A percentile compares a stretch with the other conserved stretches of the same genome.
Conservation (phyloP, 2,329 filamentous ascomycete species). For the Apiospora hydei region DNA sequence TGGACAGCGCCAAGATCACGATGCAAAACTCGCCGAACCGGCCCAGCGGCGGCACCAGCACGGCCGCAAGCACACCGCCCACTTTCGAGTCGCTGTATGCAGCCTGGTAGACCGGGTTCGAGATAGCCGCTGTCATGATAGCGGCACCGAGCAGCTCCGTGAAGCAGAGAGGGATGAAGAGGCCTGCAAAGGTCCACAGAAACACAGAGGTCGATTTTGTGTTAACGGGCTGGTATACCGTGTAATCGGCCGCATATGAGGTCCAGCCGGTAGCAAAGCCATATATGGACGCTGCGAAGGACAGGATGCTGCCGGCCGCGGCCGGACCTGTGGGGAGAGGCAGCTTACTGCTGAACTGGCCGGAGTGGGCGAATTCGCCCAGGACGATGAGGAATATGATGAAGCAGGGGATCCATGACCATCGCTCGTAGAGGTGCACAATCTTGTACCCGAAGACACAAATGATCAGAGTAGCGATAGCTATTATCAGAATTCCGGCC, state of each 20-base stretch:
- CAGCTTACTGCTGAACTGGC: slow-evolving; percentile 63
- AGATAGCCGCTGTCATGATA: slow-evolving; percentile 67
- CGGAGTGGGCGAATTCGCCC: slow-evolving; percentile 71
- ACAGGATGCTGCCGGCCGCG: slow-evolving; percentile 69
- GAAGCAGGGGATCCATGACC: slow-evolving; percentile 75
- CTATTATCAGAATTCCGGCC: slow-evolving; percentile 78
- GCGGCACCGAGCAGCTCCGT: slow-evolving; percentile 77
- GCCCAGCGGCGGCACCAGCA: slow-evolving; percentile 69
- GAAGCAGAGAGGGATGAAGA: slow-evolving; percentile 76
- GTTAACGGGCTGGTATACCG: slow-evolving; percentile 74
- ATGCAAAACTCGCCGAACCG: slow-evolving; percentile 77
- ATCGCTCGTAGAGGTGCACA: slow-evolving; percentile 80
- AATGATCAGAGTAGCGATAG: slow-evolving; percentile 70
- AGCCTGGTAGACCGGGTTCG: slow-evolving; percentile 59
- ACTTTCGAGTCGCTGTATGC: slow-evolving; percentile 65
- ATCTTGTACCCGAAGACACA: slow-evolving; percentile 79
- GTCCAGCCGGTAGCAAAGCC: slow-evolving; percentile 79
- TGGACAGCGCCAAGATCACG: slow-evolving; percentile 69
- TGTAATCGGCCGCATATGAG: slow-evolving; percentile 79
- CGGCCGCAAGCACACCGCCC: slow-evolving; percentile 71
- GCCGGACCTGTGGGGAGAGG: slow-evolving; percentile 65
- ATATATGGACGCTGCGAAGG: slow-evolving; percentile 71
- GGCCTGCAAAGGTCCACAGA: slow-evolving; percentile 70
- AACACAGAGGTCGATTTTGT: slow-evolving; percentile 71
- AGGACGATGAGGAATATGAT: slow-evolving; percentile 77